A percentile compares a stretch with the other conserved stretches of the same genome.
These are phyloP conservation scores for Cyclostephanos invisitatus DNA, from an alignment of 108 stramenopile genomes.

Conservation along the genomic window DNA sequence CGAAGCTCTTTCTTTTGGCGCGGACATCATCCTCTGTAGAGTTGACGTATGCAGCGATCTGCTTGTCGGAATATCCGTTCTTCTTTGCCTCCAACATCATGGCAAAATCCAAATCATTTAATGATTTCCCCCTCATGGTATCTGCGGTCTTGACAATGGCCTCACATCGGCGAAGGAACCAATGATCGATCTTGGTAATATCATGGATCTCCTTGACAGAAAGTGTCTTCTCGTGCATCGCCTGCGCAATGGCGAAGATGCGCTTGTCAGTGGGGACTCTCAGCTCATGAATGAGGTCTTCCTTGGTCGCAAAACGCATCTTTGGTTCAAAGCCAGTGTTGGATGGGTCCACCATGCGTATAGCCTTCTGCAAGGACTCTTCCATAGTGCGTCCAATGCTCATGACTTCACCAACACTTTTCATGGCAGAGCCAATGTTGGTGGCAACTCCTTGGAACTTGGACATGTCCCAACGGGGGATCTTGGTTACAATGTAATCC, in stretches of 20 bases:
- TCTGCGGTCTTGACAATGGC: conserved; percentile 76
- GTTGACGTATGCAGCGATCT: conserved; percentile 75
- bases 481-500: conserved; percentile 98
- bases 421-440: conserved; percentile 97
- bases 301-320: conserved; percentile 50
- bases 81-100: conserved; percentile 86
- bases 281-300: conserved; percentile 77
- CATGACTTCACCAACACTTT: conserved; percentile 99
- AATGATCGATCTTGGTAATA: conserved; percentile 96
- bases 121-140: conserved; percentile 47
- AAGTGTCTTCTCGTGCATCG: conserved; percentile 83
- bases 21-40: conserved; percentile 79
- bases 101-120: conserved; percentile 52
- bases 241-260: conserved; percentile 92
- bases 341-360: conserved; percentile 96
- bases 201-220: conserved; percentile 89
- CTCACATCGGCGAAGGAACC: conserved; percentile 95
- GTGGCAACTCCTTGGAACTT: conserved; percentile 93
- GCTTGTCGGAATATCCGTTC: conserved; percentile 92
- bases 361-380: conserved; percentile 97
- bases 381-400: conserved; percentile 97
- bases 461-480: conserved; percentile 97
- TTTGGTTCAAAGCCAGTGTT: conserved; percentile 79
- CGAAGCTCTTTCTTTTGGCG: conserved; percentile 58
- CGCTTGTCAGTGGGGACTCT: conserved; percentile 88